phyloP scores from a whole-genome alignment of 202 grass and related monocot genomes.

The Setaria viridis region DNA sequence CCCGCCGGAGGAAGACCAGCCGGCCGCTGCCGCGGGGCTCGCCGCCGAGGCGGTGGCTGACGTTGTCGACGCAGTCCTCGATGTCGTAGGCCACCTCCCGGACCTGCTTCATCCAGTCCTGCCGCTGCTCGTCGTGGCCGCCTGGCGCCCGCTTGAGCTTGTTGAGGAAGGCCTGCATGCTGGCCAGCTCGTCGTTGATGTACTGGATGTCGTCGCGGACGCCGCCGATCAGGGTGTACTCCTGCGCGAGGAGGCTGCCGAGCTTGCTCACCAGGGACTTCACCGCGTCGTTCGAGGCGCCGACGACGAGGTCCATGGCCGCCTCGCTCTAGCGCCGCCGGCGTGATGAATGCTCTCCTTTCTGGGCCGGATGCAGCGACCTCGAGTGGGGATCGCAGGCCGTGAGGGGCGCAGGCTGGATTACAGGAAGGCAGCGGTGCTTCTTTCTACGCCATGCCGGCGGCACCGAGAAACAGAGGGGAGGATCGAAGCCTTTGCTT shows the following conservation, averaged over 20 bases:
- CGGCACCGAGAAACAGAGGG: too few relatives aligned
- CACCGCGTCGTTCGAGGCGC: background rate
- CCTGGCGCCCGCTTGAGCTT: background rate
- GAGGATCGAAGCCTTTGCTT: too few relatives aligned
- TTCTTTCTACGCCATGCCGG: too few relatives aligned
- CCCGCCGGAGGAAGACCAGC: fast-evolving
- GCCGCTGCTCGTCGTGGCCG: background rate
- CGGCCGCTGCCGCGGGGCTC: background rate
- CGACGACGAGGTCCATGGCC: slow-evolving; percentile 13
- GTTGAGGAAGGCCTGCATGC: slow-evolving; percentile 10
- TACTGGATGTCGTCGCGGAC: slow-evolving; percentile 36
- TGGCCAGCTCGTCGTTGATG: slow-evolving; percentile 33
- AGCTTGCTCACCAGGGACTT: slow-evolving; percentile 14
- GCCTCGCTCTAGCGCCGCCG: too few relatives aligned
- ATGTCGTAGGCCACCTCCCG: slow-evolving; percentile 34
- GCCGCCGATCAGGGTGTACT: slow-evolving; percentile 20
- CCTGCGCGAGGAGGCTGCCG: background rate
- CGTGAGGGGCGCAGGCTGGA: too few relatives aligned
- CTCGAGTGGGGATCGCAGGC: too few relatives aligned
- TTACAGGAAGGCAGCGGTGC: too few relatives aligned
- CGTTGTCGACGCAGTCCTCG: background rate
- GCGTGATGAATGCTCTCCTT: too few relatives aligned
- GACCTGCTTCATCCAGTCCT: slow-evolving; percentile 39
- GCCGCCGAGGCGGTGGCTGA: too few relatives aligned
- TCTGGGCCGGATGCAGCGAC: too few relatives aligned